phyloP scores from a whole-genome alignment of 2,329 filamentous ascomycete genomes.

The Hirsutella rhossiliensis region DNA sequence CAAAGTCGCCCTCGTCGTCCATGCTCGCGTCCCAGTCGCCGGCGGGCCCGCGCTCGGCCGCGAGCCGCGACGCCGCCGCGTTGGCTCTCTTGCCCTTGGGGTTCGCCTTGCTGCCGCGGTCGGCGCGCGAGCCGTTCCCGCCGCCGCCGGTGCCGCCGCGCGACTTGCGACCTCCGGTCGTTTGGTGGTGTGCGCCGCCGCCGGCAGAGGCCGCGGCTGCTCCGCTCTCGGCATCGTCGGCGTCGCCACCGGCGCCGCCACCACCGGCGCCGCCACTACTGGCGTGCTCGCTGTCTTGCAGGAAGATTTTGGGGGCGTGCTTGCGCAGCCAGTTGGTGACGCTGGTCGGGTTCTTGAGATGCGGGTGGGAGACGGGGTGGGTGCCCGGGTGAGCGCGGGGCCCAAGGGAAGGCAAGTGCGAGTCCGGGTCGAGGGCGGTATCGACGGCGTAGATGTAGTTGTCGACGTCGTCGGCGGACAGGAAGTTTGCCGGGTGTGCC shows the following conservation, averaged over 20 bases:
- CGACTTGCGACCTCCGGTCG: constrained; percentile 20
- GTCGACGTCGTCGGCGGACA: constrained; percentile 59
- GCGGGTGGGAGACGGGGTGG: constrained; percentile 24
- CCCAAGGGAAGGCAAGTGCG: constrained; percentile 37
- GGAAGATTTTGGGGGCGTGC: constrained; percentile 72
- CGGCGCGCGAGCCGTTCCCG: constrained; percentile 9
- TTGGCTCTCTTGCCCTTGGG: constrained; percentile 23
- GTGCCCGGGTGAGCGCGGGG: constrained; percentile 29
- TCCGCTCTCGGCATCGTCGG: constrained; percentile 8
- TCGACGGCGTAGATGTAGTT: constrained; percentile 61
- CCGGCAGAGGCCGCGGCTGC: background rate
- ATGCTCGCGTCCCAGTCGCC: constrained; percentile 22
- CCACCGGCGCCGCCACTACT: constrained; percentile 21
- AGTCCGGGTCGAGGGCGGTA: constrained; percentile 28
- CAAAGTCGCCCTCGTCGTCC: constrained; percentile 25
- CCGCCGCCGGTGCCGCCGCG: constrained; percentile 12
- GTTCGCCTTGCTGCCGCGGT: constrained; percentile 26
- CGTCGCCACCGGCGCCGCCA: constrained; percentile 6
- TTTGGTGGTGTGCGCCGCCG: constrained; percentile 5
- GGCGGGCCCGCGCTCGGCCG: constrained; percentile 6
- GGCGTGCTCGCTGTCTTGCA: constrained; percentile 47
- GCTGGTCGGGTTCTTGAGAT: constrained; percentile 64
- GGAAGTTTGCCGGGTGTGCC: constrained; percentile 49
- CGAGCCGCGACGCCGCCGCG: constrained; percentile 10
- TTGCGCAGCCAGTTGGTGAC: constrained; percentile 93